A percentile compares a stretch with the other conserved stretches of the same genome.
These are phyloP conservation scores for Trametes versicolor DNA, from an alignment of 1,284 basidiomycete species.

Conservation along the genomic window DNA sequence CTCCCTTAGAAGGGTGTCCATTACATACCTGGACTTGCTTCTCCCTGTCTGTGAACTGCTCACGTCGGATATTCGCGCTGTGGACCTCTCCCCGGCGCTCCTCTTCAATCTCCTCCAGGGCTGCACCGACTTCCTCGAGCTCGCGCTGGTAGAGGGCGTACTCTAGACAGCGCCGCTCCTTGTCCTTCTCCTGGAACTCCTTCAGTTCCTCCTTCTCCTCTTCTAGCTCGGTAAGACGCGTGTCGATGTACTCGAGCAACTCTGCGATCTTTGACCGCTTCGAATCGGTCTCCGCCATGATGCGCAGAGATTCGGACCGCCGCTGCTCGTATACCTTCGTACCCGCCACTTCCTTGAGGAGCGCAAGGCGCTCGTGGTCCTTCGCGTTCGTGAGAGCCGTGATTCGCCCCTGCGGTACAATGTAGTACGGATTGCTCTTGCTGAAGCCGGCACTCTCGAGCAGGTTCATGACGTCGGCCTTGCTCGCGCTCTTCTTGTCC, in stretches of 20 bases:
- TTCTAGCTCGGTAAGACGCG: slow-evolving; percentile 90
- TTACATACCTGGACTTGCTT: slow-evolving; percentile 78
- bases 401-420: slow-evolving; percentile 97
- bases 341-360: slow-evolving; percentile 98
- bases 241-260: slow-evolving; percentile 91
- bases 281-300: slow-evolving; percentile 96
- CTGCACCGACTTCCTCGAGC: slow-evolving; percentile 86
- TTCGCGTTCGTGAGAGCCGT: slow-evolving; percentile 98
- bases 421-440: slow-evolving; percentile 98
- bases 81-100: slow-evolving; percentile 88
- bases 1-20: slow-evolving; percentile 1
- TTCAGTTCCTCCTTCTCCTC: slow-evolving; percentile 98
- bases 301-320: slow-evolving; percentile 89
- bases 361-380: slow-evolving; percentile 91
- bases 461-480: slow-evolving; percentile 97
- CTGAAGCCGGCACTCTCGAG: slow-evolving; percentile 97
- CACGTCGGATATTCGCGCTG: slow-evolving; percentile 81
- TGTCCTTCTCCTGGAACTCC: slow-evolving; percentile 96
- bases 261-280: slow-evolving; percentile 94
- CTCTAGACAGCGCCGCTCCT: slow-evolving; percentile 93
- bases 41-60: slow-evolving; percentile 86
- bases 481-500: slow-evolving; percentile 94
- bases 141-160: slow-evolving; percentile 95
- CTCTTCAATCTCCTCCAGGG: slow-evolving; percentile 85
- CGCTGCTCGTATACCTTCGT: slow-evolving; percentile 99